Evolutionary conservation across 345 rosid species (phyloP).

Genomic region (Syzygium aqueum): DNA sequence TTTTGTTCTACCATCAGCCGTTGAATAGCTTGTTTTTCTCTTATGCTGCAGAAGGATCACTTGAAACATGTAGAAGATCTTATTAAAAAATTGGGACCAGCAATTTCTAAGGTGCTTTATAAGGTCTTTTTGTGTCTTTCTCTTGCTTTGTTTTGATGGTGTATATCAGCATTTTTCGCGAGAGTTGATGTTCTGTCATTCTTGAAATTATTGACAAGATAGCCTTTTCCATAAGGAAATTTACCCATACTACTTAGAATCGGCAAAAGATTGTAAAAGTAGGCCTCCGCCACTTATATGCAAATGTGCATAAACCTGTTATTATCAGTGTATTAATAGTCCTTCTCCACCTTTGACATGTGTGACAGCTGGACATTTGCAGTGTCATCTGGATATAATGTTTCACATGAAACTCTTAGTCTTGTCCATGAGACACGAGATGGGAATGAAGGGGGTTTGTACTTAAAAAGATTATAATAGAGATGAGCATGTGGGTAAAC

Average conservation of each 20-base stretch:
- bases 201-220: neutral
- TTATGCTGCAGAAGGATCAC: constrained; percentile 35
- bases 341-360: neutral
- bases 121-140: neutral
- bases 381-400: neutral
- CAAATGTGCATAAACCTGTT: neutral
- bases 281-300: neutral
- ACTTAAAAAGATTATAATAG: neutral
- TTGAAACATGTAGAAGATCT: constrained; percentile 35
- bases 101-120: constrained; percentile 44
- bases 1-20: neutral
- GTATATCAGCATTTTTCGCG: neutral
- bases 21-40: neutral
- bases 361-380: neutral
- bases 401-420: neutral
- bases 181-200: neutral
- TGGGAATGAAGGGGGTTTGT: neutral
- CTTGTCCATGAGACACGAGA: neutral
- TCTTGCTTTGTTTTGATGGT: neutral
- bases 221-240: neutral
- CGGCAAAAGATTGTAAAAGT: neutral
- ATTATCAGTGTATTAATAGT: neutral
- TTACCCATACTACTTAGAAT: neutral
- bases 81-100: constrained; percentile 33
- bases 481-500: neutral